Evolutionary conservation across 2,329 filamentous ascomycete genomes (phyloP), one percentile per base, ranked within the genome.

Genomic region (Colletotrichum siamense): DNA sequence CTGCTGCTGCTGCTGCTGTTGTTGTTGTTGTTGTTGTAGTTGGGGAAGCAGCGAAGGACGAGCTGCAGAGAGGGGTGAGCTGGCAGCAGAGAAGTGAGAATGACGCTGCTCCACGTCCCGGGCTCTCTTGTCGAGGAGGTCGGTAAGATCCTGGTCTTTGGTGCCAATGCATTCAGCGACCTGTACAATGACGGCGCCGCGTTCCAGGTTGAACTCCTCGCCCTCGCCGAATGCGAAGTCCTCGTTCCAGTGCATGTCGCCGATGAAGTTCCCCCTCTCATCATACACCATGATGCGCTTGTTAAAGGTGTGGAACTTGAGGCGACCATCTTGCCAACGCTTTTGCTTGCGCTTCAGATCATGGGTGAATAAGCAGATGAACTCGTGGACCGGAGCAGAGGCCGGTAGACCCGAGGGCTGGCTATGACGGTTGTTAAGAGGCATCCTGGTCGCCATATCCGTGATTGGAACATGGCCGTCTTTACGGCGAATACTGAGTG

Each of bases 301-400:
- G 86, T 98, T 98, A 90, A 98, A 98, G 1, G 94, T 94, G 82
- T 98, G 96, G 79, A 94, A 98, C 78, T 94, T 94, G 77, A 98
- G 91, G 68, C 92, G 92, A 44, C 96, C 96, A 93, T 98, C 96
- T 81, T 98, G 95, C 96, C 96, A 98, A 77, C 95, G 90, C 83
- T 98, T 98, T 80, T 95, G 93, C 86, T 98, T 98, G 72, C 95
- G 92, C 68, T 93, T 92, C 57, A 98, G 84, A 82, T 98, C 96
- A 82, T 95, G 92, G 3, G 96, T 98, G 85, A 95, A 98, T 6
- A 98, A 92, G 83, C 96, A 98, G 77, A 92, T 90, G 84, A 94
- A 98, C 81, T 98, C 95, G 81, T 94, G 88, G 52, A 98, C 95
- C 0, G 91, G 89, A 3, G 96, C 95, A 24, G 93, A 94, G 80